Base-by-base conservation (phyloP, 768 basidiomycete genomes). In the Pleurotus cornucopiae region DNA sequence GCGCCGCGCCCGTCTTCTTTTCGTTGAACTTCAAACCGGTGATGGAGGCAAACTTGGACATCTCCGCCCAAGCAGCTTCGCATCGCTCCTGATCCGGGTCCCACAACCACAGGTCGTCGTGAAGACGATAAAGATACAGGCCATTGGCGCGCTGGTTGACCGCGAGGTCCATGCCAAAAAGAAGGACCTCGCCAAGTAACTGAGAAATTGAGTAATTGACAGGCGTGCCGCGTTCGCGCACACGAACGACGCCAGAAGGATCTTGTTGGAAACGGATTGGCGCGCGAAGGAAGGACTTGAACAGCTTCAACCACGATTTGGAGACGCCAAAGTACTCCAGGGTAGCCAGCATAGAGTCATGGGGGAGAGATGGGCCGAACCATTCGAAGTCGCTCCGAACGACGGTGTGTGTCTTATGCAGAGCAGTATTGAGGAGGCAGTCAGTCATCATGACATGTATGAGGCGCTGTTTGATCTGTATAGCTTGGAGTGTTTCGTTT, bases 101-200 rank as follows among this genome's bases (percentile, higher is more conserved):
- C 72, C 72, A 76, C 14, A 78, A 58, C 76, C 76, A 79, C 5
- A 79, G 61, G 52, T 80, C 77, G 52, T 79, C 76, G 60, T 78
- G 75, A 63, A 77, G 73, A 49, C 76, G 67, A 49, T 77, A 71
- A 13, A 80, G 68, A 61, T 68, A 74, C 9, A 80, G 59, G 3
- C 76, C 76, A 18, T 70, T 54, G 1, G 76, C 71, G 30, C 61
- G 63, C 49, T 76, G 77, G 48, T 78, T 78, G 55, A 78, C 74
- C 6, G 76, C 76, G 56, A 75, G 76, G 61, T 80, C 77, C 76
- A 80, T 76, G 16, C 66, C 68, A 59, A 76, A 79, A 38, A 78
- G 53, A 12, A 77, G 54, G 2, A 64, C 65, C 58, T 79, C 77
- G 6, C 76, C 76, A 52, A 70, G 76, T 5, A 77, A 62, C 1